Percentiles rank a stretch among this genome's conserved stretches.
Conservation (phyloP, 2,329 filamentous ascomycete species). For the Pseudopyricularia javanii region DNA sequence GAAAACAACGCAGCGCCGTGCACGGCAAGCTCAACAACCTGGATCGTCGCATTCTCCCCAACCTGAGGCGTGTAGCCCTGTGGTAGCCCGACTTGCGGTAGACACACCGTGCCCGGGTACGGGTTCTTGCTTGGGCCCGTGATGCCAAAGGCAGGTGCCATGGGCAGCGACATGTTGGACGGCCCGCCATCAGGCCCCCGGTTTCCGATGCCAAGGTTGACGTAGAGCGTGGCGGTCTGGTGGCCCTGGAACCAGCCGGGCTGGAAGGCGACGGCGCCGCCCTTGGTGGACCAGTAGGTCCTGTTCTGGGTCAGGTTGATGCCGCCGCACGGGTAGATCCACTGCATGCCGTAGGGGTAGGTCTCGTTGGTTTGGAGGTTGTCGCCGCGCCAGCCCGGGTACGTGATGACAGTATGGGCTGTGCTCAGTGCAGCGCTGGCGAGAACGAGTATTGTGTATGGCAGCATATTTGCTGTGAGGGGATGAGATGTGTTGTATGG, state of each 20-base stretch:
- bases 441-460: slow-evolving; percentile 29
- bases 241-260: slow-evolving; percentile 96
- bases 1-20: slow-evolving; percentile 78
- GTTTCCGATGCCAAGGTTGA: slow-evolving; percentile 81
- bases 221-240: slow-evolving; percentile 66
- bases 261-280: slow-evolving; percentile 81
- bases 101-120: slow-evolving; percentile 81
- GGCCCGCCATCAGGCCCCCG: slow-evolving; percentile 53
- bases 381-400: slow-evolving; percentile 79
- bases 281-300: slow-evolving; percentile 80
- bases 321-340: slow-evolving; percentile 90
- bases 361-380: slow-evolving; percentile 68
- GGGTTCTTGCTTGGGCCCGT: slow-evolving; percentile 67
- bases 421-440: slow-evolving; percentile 35
- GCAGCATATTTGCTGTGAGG: slow-evolving; percentile 26
- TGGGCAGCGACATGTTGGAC: slow-evolving; percentile 74
- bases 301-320: slow-evolving; percentile 66
- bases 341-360: slow-evolving; percentile 86
- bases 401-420: slow-evolving; percentile 74
- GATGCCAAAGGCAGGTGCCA: slow-evolving; percentile 73
- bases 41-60: slow-evolving; percentile 86
- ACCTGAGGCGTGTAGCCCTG: slow-evolving; percentile 55
- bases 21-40: slow-evolving; percentile 70
- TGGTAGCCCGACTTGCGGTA: slow-evolving; percentile 81
- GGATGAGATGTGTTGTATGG: background rate